A percentile compares a stretch with the other conserved stretches of the same genome.
Evolutionary conservation across 2,329 filamentous ascomycete species (phyloP).

Genomic region (Colletotrichum higginsianum): DNA sequence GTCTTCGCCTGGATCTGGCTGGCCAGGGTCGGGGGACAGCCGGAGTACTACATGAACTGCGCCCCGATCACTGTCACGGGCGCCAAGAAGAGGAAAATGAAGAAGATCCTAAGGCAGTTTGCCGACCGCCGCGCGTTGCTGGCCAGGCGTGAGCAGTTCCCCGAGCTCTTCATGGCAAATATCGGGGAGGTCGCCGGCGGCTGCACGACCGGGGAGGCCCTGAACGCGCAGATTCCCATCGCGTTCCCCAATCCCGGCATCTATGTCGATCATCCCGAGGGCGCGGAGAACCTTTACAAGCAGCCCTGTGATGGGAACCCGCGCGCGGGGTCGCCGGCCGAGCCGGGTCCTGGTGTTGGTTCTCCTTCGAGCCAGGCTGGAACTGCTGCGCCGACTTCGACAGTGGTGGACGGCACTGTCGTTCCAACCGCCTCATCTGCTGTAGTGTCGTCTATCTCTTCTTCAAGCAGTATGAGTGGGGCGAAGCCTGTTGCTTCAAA

Average conservation of each 20-base stretch:
- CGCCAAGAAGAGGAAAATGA: slow-evolving; percentile 12
- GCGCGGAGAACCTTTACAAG: slow-evolving; percentile 25
- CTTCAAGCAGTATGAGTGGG: not conserved
- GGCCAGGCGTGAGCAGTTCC: slow-evolving; percentile 20
- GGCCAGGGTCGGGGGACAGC: slow-evolving; percentile 23
- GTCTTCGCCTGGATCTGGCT: slow-evolving; percentile 40
- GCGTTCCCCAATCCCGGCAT: slow-evolving; percentile 19
- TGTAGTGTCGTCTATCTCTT: not conserved
- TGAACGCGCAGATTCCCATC: slow-evolving; percentile 26
- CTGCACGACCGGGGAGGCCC: slow-evolving; percentile 33
- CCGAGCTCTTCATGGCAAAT: slow-evolving; percentile 37
- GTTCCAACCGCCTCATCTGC: not conserved
- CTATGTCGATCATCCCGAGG: slow-evolving; percentile 26
- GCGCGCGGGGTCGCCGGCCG: not conserved
- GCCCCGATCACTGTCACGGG: slow-evolving; percentile 31
- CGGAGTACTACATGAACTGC: slow-evolving; percentile 40
- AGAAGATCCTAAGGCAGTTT: not conserved
- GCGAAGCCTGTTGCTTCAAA: not conserved
- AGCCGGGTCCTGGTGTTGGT: not conserved
- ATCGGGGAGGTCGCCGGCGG: slow-evolving; percentile 28
- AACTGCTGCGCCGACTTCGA: not conserved
- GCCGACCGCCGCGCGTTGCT: slow-evolving; percentile 3
- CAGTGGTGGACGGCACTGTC: no score
- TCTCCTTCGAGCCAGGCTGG: not conserved
- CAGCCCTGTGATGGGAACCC: slow-evolving; percentile 35